These are phyloP conservation scores for Dactylellina cionopaga DNA, from an alignment of 2,329 filamentous ascomycete genomes.

Conservation along the genomic window DNA sequence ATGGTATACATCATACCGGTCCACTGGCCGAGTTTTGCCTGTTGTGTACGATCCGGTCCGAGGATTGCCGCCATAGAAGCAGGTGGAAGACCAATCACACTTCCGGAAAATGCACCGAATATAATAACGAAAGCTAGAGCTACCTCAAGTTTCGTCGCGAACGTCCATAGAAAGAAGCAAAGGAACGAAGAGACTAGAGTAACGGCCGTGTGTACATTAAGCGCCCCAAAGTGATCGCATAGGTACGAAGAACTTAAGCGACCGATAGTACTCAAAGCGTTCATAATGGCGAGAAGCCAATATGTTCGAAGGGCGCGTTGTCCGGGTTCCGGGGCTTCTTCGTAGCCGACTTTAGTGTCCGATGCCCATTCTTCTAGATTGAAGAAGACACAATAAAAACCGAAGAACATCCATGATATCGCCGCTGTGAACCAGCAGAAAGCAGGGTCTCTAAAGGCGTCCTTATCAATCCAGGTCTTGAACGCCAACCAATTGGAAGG, in stretches of 20 bases:
- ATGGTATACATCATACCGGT: constrained; percentile 52
- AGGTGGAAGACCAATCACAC: constrained; percentile 46
- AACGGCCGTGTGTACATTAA: constrained; percentile 35
- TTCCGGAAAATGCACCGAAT: constrained; percentile 47
- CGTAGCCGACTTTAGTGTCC: constrained; percentile 30
- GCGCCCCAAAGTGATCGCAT: constrained; percentile 43
- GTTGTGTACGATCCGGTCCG: constrained; percentile 21
- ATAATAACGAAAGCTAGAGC: constrained; percentile 39
- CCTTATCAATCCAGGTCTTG: constrained; percentile 39
- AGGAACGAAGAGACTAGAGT: constrained; percentile 42
- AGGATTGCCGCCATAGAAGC: constrained; percentile 45
- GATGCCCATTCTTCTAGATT: constrained; percentile 46
- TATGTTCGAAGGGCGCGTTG: constrained; percentile 32
- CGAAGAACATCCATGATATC: constrained; percentile 48
- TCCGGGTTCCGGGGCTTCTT: constrained; percentile 22
- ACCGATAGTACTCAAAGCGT: constrained; percentile 49
- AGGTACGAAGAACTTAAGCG: constrained; percentile 47
- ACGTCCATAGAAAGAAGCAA: constrained; percentile 44
- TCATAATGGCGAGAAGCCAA: constrained; percentile 43
- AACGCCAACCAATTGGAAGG: constrained; percentile 20
- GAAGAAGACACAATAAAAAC: constrained; percentile 50
- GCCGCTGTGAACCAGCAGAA: constrained; percentile 47
- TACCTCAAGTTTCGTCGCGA: constrained; percentile 17
- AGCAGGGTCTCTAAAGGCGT: constrained; percentile 34
- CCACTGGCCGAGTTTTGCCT: constrained; percentile 45